Base-by-base conservation (phyloP, 2,329 filamentous ascomycete species). In the Arthrobotrys sphaeroides region DNA sequence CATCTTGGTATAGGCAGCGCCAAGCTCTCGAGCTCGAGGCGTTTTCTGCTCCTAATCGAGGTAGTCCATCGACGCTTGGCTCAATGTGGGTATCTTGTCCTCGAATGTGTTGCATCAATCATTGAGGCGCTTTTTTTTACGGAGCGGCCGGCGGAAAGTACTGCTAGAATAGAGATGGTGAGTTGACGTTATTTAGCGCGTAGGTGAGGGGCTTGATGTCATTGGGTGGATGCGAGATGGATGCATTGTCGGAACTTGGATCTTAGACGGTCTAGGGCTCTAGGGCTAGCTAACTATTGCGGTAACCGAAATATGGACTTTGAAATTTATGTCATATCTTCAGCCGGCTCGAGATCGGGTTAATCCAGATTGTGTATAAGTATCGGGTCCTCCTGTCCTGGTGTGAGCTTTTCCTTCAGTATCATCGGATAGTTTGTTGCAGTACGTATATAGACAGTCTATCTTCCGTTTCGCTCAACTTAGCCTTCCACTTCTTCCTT, bases 81-180 rank as follows among this genome's bases (percentile, higher is more conserved):
- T 42, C 10, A 3, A 64, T 43, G 33, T n/a, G 33, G 60, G 9
- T 5, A 64, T 64, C 16, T 26, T 51, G 42, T 64, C 60, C 60
- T 22, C 9, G 6, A 40, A 42, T 64, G 42, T 64, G 60, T 64
- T 64, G 60, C 43, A 64, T 38, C 12, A 20, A 5, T 12, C 3
- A 43, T n/a, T 9, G 13, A n/a, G n/a, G 33, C 31, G 53, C 33
- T 33, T 16, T n/a, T 47, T 9, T 26, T 10, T 59, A n/a, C 18
- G 7, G 31, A 10, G 51, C 51, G 16, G 28, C 9, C 9, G 40
- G 36, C 12, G 55, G 55, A 31, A 60, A 40, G 31, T 43, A 31
- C 28, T 60, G 31, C 55, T 4, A 1, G 10, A 60, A 42, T 31
- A 38, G 18, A 43, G 36, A 60, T 60, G n/a, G 18, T 38, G 10